phyloP scores from a whole-genome alignment of 192 early-diverging fungal genomes.

The Obelidium mucronatum region DNA sequence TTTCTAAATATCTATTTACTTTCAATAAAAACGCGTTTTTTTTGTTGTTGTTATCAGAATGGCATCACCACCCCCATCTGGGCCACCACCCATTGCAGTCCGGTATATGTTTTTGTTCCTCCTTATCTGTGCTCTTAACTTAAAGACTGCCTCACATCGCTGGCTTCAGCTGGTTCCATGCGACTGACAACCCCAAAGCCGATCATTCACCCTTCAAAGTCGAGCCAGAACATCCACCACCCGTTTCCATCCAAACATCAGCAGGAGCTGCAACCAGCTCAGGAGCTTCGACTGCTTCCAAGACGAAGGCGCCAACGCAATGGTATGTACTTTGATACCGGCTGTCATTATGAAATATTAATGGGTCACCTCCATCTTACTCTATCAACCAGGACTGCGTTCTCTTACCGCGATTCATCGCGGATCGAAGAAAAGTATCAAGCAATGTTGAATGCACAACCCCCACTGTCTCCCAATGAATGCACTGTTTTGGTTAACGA shows the following conservation, averaged over 20 bases:
- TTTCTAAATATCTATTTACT: too few relatives aligned
- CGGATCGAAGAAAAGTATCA: slow-evolving; percentile 47
- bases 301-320: slow-evolving; percentile 36
- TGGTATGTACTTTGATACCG: slow-evolving; percentile 27
- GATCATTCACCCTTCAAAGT: slow-evolving; percentile 56
- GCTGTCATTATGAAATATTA: not conserved
- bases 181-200: slow-evolving; percentile 53
- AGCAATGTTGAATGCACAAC: not conserved
- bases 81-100: too few relatives aligned
- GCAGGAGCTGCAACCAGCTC: slow-evolving; percentile 13
- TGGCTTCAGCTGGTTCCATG: slow-evolving; percentile 62
- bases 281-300: not conserved
- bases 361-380: not conserved
- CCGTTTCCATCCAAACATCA: slow-evolving; percentile 6
- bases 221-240: not conserved
- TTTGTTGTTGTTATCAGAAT: too few relatives aligned
- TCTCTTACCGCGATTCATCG: slow-evolving; percentile 49
- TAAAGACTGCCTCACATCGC: too few relatives aligned
- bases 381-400: slow-evolving; percentile 39
- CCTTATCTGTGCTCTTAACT: too few relatives aligned
- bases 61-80: too few relatives aligned
- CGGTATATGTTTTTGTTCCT: too few relatives aligned
- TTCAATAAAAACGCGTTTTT: too few relatives aligned
- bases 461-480: not conserved
- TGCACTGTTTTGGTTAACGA: slow-evolving; percentile 72